A percentile compares a stretch with the other conserved stretches of the same genome.
phyloP scores from a whole-genome alignment of 805 yeast genomes.

The Lipomyces yamanashiensis region DNA sequence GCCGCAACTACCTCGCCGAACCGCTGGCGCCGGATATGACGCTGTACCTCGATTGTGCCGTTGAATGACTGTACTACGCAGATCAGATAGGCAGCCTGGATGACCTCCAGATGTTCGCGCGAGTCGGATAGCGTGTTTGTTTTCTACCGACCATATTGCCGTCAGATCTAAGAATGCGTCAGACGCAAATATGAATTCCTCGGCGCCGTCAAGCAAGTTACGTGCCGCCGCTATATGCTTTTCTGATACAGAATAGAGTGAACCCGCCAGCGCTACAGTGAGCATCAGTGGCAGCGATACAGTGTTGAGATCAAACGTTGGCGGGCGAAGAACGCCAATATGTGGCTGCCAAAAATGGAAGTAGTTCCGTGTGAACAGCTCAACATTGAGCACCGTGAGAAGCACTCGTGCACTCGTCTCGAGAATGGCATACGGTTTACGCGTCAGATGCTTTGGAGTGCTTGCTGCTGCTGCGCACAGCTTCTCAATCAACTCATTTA shows the following conservation, averaged over 20 bases:
- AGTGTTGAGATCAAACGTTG: slow-evolving; percentile 4
- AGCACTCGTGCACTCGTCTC: slow-evolving; percentile 4
- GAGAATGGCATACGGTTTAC: background rate
- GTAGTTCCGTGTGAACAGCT: background rate
- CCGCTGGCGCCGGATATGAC: slow-evolving; percentile 12
- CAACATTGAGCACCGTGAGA: slow-evolving; percentile 5
- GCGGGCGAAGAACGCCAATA: slow-evolving; percentile 8
- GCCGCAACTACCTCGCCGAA: slow-evolving; percentile 11
- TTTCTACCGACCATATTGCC: background rate
- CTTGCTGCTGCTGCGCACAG: background rate
- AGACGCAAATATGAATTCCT: slow-evolving; percentile 7
- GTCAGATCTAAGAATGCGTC: background rate
- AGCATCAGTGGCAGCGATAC: slow-evolving; percentile 5
- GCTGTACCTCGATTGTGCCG: slow-evolving; percentile 14
- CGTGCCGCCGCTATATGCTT: background rate
- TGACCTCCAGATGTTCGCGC: slow-evolving; percentile 1
- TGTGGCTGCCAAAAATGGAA: slow-evolving; percentile 18
- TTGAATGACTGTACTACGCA: slow-evolving; percentile 14
- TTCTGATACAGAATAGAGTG: slow-evolving; percentile 3
- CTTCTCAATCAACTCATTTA: slow-evolving; percentile 2
- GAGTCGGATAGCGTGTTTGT: background rate
- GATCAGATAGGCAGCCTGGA: slow-evolving; percentile 13
- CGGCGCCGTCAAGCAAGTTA: slow-evolving; percentile 9
- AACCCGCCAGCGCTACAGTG: slow-evolving; percentile 4
- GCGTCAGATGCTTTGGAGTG: background rate